Conservation (phyloP, 2,329 filamentous ascomycete species). For the Alternaria sp. region DNA sequence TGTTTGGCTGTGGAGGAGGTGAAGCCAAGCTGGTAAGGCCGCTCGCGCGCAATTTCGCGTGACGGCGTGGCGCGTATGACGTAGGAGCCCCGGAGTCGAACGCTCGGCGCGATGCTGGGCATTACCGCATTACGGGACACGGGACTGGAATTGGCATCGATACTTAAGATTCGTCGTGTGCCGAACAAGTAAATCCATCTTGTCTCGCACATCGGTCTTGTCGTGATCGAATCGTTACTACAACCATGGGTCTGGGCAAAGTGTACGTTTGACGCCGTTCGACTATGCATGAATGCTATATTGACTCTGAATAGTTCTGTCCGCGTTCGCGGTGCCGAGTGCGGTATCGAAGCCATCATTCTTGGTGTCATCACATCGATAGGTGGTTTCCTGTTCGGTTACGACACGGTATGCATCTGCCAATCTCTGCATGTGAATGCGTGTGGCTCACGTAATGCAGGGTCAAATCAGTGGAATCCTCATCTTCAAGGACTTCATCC, state of each 20-base stretch:
- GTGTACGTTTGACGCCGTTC: constrained; percentile 12
- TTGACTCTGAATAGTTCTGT: constrained; percentile 29
- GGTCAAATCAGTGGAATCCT: constrained; percentile 49
- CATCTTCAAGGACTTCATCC: constrained; percentile 58
- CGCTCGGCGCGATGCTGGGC: constrained; percentile 33
- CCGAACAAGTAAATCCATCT: constrained; percentile 5
- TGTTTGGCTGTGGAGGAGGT: constrained; percentile 20
- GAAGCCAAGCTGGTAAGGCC: constrained; percentile 21
- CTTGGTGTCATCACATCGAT: constrained; percentile 63
- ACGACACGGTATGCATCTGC: constrained; percentile 58
- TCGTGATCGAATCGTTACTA: constrained; percentile 1
- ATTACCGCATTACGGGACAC: constrained; percentile 26
- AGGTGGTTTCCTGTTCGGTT: constrained; percentile 68
- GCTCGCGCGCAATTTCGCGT: constrained; percentile 10
- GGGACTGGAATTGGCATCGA: constrained; percentile 12
- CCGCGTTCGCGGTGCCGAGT: constrained; percentile 39
- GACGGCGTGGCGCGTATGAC: constrained; percentile 33
- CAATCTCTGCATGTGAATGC: not conserved
- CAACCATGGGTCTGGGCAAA: constrained; percentile 35
- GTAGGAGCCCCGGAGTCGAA: constrained; percentile 17
- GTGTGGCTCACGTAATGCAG: constrained; percentile 6
- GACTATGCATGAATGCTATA: not conserved
- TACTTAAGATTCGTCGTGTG: constrained; percentile 22
- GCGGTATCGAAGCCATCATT: constrained; percentile 53
- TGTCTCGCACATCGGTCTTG: not conserved